Percentiles rank a stretch among this genome's conserved stretches.
Evolutionary conservation across 2,329 filamentous ascomycete species (phyloP).

Genomic region (Clarireedia homoeocarpa): DNA sequence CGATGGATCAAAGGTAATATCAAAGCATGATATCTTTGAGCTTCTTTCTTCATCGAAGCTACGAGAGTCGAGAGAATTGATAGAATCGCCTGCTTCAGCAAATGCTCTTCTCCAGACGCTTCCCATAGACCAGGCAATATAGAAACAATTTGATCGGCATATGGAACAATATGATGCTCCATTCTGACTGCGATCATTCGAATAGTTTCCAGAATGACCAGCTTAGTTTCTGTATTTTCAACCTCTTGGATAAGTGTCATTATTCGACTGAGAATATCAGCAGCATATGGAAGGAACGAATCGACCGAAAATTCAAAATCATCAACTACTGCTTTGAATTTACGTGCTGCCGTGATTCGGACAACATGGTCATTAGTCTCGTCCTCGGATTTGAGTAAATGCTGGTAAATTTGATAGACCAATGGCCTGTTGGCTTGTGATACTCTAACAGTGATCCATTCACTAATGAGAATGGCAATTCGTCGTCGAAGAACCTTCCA

Average conservation of each 20-base stretch:
- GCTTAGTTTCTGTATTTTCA: slow-evolving; percentile 78
- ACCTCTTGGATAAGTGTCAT: slow-evolving; percentile 74
- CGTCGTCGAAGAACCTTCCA: slow-evolving; percentile 82
- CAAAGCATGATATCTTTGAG: slow-evolving; percentile 67
- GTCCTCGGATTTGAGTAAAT: slow-evolving; percentile 72
- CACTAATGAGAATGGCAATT: slow-evolving; percentile 79
- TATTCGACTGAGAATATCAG: slow-evolving; percentile 63
- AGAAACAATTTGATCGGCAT: slow-evolving; percentile 73
- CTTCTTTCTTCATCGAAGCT: slow-evolving; percentile 73
- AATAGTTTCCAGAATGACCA: slow-evolving; percentile 82
- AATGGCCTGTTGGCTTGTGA: slow-evolving; percentile 59
- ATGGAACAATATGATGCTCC: slow-evolving; percentile 60
- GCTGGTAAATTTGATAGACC: slow-evolving; percentile 83
- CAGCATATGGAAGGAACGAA: slow-evolving; percentile 68
- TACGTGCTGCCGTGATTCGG: slow-evolving; percentile 79
- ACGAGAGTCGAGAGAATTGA: slow-evolving; percentile 79
- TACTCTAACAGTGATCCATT: slow-evolving; percentile 80
- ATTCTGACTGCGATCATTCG: slow-evolving; percentile 73
- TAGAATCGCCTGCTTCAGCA: slow-evolving; percentile 90
- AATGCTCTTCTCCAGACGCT: slow-evolving; percentile 67
- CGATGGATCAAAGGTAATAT: slow-evolving; percentile 77
- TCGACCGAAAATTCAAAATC: slow-evolving; percentile 75
- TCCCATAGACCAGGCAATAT: slow-evolving; percentile 80
- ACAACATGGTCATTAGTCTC: slow-evolving; percentile 84
- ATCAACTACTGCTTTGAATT: slow-evolving; percentile 72